Percentiles rank a stretch among this genome's conserved stretches.
Conservation (phyloP, 345 rosid species). For the Eucalyptus coolabah region DNA sequence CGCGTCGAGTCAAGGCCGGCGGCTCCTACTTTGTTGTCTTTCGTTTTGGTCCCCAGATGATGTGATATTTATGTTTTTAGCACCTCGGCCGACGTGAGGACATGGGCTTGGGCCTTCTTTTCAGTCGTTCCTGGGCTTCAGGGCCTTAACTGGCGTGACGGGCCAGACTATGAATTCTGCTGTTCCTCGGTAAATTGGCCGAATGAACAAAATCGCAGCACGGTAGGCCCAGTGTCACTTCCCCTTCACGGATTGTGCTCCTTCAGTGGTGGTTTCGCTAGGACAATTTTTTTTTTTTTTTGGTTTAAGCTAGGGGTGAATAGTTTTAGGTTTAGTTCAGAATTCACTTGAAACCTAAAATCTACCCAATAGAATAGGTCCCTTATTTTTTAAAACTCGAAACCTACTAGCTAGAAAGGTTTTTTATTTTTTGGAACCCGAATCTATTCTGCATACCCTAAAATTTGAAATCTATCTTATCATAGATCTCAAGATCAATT, state of each 20-base stretch:
- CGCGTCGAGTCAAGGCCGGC: not conserved
- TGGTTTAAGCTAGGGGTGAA: not conserved
- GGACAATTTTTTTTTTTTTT: not conserved
- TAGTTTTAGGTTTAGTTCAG: fast-evolving
- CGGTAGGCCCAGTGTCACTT: not conserved
- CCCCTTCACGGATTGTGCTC: not conserved
- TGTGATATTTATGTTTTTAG: not conserved
- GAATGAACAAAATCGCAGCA: not conserved
- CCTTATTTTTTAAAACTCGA: no score
- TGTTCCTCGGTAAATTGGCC: not conserved
- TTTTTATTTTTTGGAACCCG: no score
- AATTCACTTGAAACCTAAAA: no score
- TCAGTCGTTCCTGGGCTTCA: not conserved
- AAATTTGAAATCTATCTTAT: no score
- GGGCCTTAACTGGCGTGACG: not conserved
- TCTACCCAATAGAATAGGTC: no score
- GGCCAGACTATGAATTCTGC: not conserved
- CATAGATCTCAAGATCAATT: fast-evolving
- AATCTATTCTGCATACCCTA: fast-evolving
- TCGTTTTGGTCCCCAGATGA: not conserved
- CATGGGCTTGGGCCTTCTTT: not conserved
- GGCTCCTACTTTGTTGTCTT: not conserved
- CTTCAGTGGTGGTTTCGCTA: not conserved
- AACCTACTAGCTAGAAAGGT: no score
- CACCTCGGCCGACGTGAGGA: not conserved